A percentile compares a stretch with the other conserved stretches of the same genome.
Evolutionary conservation across 148 eudicot genomes (phyloP).

Genomic region (Polygonum aviculare): DNA sequence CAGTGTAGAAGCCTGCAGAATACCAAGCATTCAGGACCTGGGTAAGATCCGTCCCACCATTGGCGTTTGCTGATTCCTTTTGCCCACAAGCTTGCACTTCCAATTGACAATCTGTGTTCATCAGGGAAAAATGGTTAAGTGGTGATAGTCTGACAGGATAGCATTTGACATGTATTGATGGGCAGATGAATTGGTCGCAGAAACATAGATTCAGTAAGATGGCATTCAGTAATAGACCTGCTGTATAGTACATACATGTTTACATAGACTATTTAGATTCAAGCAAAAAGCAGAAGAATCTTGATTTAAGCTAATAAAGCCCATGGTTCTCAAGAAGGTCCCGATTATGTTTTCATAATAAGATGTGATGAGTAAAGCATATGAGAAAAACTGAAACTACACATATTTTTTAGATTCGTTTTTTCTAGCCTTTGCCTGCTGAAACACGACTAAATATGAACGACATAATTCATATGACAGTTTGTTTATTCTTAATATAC

Average conservation of each 20-base stretch:
- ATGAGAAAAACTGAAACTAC: neutral
- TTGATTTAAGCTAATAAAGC: neutral
- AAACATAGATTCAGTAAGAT: neutral
- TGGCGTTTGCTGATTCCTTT: conserved; percentile 19
- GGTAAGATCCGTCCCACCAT: conserved; percentile 49
- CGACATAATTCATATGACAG: neutral
- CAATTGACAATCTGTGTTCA: conserved; percentile 28
- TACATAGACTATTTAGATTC: neutral
- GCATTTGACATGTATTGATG: neutral
- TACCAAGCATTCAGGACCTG: conserved; percentile 81
- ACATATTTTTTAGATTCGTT: neutral
- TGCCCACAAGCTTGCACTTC: conserved; percentile 17
- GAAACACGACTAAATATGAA: neutral
- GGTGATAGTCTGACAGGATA: neutral
- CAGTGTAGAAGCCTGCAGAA: conserved; percentile 84
- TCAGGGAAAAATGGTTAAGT: neutral
- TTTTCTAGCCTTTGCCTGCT: neutral
- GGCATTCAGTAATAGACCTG: neutral
- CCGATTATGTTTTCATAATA: neutral
- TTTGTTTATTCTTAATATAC: neutral
- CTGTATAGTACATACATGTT: neutral
- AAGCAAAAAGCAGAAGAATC: neutral
- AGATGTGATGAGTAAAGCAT: neutral
- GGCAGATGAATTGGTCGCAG: no score
- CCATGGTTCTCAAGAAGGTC: neutral